Evolutionary conservation across 192 early-diverging fungal species (phyloP).

Genomic region (Podila horticola): DNA sequence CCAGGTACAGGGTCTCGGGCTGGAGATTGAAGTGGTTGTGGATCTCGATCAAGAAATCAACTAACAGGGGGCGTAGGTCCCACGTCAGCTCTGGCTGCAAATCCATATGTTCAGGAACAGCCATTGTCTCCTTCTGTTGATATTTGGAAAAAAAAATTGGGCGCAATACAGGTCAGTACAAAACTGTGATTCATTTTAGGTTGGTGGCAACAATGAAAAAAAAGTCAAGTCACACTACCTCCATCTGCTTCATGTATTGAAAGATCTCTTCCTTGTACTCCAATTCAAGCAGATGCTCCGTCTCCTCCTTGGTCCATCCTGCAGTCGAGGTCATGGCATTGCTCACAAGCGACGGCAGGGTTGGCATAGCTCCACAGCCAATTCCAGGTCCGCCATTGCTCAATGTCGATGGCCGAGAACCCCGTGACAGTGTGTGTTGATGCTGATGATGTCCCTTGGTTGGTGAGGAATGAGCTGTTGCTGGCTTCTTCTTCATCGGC

Average conservation of each 20-base stretch:
- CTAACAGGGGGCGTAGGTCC: conserved; percentile 47
- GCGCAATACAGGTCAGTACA: background rate
- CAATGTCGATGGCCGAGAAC: background rate
- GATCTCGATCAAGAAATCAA: conserved; percentile 54
- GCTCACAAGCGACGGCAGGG: conserved; percentile 33
- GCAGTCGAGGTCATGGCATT: conserved; percentile 46
- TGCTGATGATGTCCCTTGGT: conserved; percentile 24
- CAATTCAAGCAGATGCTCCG: conserved; percentile 40
- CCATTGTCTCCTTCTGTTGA: conserved; percentile 49
- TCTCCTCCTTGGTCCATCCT: conserved; percentile 44
- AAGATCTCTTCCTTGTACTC: conserved; percentile 54
- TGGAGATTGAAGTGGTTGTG: conserved; percentile 52
- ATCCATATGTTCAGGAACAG: conserved; percentile 53
- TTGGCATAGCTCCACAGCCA: conserved; percentile 5
- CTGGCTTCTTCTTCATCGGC: conserved; percentile 45
- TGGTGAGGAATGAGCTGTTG: conserved; percentile 18
- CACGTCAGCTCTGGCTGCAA: conserved; percentile 55
- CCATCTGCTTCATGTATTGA: conserved; percentile 55
- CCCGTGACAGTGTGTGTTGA: conserved; percentile 8
- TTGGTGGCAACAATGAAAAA: background rate
- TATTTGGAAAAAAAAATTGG: background rate
- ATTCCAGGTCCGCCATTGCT: background rate
- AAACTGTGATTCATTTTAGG: background rate
- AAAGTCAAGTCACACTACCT: conserved; percentile 21
- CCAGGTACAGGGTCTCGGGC: conserved; percentile 53